These are phyloP conservation scores for Corylus americana DNA, from an alignment of 306 rosid genomes.

Conservation along the genomic window DNA sequence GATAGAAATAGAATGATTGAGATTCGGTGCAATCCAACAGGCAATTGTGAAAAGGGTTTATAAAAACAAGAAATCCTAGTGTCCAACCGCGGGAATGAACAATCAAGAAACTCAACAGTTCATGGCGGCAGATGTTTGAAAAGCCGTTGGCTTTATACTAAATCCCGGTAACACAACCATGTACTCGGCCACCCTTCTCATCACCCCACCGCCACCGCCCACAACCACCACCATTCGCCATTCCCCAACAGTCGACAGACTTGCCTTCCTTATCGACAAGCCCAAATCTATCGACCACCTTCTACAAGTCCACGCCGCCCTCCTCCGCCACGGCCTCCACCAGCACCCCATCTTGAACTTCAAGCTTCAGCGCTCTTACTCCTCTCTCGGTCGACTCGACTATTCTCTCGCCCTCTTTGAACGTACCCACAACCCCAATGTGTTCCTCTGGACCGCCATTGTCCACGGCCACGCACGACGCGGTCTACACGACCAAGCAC, in stretches of 20 bases:
- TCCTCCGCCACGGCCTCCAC: slow-evolving; percentile 61
- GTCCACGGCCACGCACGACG: slow-evolving; percentile 58
- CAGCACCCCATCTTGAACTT: slow-evolving; percentile 66
- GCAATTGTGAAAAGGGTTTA: no score
- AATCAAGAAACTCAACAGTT: not conserved
- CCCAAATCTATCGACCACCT: slow-evolving; percentile 51
- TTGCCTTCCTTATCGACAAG: slow-evolving; percentile 50
- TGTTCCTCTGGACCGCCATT: slow-evolving; percentile 64
- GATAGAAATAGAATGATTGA: no score
- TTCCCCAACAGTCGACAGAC: slow-evolving; percentile 35
- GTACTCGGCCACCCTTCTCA: slow-evolving; percentile 33
- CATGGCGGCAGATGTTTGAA: slow-evolving; percentile 19
- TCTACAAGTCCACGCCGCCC: slow-evolving; percentile 64
- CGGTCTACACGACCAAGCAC: slow-evolving; percentile 48
- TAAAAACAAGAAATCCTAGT: no score
- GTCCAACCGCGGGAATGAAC: no score
- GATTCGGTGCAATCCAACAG: no score
- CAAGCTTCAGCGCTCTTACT: slow-evolving; percentile 87
- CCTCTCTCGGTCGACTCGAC: slow-evolving; percentile 65
- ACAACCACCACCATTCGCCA: slow-evolving; percentile 16
- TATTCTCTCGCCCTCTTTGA: slow-evolving; percentile 64
- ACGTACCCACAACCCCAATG: slow-evolving; percentile 46
- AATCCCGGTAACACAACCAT: slow-evolving; percentile 26
- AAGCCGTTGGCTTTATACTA: not conserved
- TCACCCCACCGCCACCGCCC: slow-evolving; percentile 29